These are phyloP conservation scores for Obelidium mucronatum DNA, from an alignment of 192 early-diverging fungal genomes.

Conservation along the genomic window DNA sequence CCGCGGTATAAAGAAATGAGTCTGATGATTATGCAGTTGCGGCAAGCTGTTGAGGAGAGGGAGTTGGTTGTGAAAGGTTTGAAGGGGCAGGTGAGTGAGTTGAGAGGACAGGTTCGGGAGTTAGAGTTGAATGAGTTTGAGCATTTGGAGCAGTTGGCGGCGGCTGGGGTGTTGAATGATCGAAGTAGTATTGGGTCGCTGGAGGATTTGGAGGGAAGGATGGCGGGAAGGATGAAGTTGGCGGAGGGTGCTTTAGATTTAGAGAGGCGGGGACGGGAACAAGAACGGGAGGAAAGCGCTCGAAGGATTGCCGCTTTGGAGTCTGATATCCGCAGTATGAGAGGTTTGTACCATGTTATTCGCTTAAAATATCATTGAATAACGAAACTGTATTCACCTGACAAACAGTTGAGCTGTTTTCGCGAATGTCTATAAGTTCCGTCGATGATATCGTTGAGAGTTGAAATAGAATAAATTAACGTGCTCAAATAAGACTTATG, in stretches of 20 bases:
- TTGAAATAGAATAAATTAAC: background rate
- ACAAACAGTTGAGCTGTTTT: constrained; percentile 20
- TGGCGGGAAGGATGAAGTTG: constrained; percentile 19
- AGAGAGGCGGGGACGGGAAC: constrained; percentile 29
- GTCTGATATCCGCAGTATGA: constrained; percentile 41
- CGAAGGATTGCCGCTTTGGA: constrained; percentile 44
- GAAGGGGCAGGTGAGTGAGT: constrained; percentile 34
- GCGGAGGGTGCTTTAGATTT: constrained; percentile 43
- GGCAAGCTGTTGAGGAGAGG: constrained; percentile 29
- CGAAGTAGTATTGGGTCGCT: constrained; percentile 31
- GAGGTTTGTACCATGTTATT: no score
- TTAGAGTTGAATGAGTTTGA: constrained; percentile 42
- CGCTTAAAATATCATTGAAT: no score
- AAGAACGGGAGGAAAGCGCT: constrained; percentile 22
- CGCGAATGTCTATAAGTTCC: constrained; percentile 1
- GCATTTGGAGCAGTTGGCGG: constrained; percentile 11
- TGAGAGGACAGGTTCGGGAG: constrained; percentile 22
- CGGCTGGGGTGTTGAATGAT: constrained; percentile 1
- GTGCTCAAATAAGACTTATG: no score
- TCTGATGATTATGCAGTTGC: constrained; percentile 21
- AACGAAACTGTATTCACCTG: background rate
- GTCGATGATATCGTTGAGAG: constrained; percentile 8
- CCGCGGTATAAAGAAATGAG: constrained; percentile 26
- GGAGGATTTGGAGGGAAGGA: constrained; percentile 5
- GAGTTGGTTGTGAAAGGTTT: constrained; percentile 25